Percentiles rank a stretch among this genome's conserved stretches.
Evolutionary conservation across 495 filamentous ascomycete species (phyloP).

Genomic region (Aspergillus sparsus): DNA sequence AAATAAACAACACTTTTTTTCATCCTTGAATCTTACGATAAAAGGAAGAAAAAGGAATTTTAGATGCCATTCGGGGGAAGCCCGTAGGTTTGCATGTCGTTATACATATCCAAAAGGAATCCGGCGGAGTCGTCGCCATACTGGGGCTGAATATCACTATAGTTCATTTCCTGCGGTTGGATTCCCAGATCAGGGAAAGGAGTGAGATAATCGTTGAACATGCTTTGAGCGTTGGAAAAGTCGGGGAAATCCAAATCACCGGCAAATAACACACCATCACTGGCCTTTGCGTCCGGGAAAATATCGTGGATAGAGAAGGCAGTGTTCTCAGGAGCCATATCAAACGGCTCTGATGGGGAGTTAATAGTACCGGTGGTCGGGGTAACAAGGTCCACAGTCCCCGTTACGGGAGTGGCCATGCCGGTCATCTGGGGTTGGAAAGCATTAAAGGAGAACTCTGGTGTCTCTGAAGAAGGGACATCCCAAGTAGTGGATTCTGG

Average conservation of each 20-base stretch:
- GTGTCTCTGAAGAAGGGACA: constrained; percentile 12
- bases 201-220: constrained; percentile 17
- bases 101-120: constrained; percentile 19
- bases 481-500: constrained; percentile 14
- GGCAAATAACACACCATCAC: constrained; percentile 15
- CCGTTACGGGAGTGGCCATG: constrained; percentile 13
- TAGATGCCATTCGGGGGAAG: constrained; percentile 17
- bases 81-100: constrained; percentile 18
- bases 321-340: constrained; percentile 10
- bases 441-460: constrained; percentile 18
- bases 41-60: constrained; percentile 1
- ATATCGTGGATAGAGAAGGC: constrained; percentile 18
- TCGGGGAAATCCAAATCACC: constrained; percentile 17
- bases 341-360: constrained; percentile 16
- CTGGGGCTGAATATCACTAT: constrained; percentile 14
- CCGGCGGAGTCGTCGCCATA: constrained; percentile 16
- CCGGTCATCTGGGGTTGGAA: constrained; percentile 14
- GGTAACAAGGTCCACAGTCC: constrained; percentile 14
- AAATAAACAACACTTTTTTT: constrained; percentile 6
- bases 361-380: constrained; percentile 19
- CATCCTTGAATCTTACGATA: constrained; percentile 2
- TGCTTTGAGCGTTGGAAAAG: constrained; percentile 12
- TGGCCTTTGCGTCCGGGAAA: constrained; percentile 18
- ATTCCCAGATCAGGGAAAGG: constrained; percentile 14
- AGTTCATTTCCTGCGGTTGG: constrained; percentile 13